phyloP scores from a whole-genome alignment of 2,329 filamentous ascomycete genomes.

The Epichloe hybrida region DNA sequence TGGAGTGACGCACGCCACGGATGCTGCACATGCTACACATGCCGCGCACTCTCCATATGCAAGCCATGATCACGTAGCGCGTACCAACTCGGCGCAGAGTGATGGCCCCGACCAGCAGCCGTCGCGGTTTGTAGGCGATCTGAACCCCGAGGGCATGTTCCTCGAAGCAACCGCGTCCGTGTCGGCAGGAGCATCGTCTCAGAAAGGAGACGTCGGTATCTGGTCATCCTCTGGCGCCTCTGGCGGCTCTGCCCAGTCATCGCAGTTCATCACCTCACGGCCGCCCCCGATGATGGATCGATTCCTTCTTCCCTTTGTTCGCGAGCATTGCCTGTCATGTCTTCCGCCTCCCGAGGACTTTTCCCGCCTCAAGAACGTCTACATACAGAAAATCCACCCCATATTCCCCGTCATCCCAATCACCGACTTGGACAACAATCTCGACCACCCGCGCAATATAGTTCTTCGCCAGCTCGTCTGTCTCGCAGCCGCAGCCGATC shows the following conservation, averaged over 20 bases:
- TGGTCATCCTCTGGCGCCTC: constrained; percentile 30
- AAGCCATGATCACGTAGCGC: neutral
- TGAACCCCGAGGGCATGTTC: constrained; percentile 48
- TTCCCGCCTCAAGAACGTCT: constrained; percentile 29
- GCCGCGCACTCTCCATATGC: neutral
- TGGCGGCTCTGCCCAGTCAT: constrained; percentile 14
- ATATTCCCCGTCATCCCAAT: constrained; percentile 38
- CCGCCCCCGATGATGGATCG: constrained; percentile 27
- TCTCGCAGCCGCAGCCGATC: constrained; percentile 39
- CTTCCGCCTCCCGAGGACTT: constrained; percentile 35
- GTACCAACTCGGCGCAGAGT: neutral
- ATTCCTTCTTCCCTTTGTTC: constrained; percentile 28
- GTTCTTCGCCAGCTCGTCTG: constrained; percentile 41
- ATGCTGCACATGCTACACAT: too few species aligned
- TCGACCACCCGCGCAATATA: constrained; percentile 23
- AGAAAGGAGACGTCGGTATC: constrained; percentile 41
- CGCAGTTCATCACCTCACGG: constrained; percentile 24
- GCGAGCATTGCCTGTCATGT: constrained; percentile 32
- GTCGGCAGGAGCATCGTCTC: constrained; percentile 22
- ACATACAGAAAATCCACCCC: constrained; percentile 39
- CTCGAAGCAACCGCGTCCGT: constrained; percentile 34
- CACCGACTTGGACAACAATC: constrained; percentile 16
- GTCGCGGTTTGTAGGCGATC: constrained; percentile 41
- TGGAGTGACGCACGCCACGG: neutral
- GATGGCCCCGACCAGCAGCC: constrained; percentile 11